phyloP scores from a whole-genome alignment of 1,139 yeast genomes.

The Blastobotrys buckinghamii region DNA sequence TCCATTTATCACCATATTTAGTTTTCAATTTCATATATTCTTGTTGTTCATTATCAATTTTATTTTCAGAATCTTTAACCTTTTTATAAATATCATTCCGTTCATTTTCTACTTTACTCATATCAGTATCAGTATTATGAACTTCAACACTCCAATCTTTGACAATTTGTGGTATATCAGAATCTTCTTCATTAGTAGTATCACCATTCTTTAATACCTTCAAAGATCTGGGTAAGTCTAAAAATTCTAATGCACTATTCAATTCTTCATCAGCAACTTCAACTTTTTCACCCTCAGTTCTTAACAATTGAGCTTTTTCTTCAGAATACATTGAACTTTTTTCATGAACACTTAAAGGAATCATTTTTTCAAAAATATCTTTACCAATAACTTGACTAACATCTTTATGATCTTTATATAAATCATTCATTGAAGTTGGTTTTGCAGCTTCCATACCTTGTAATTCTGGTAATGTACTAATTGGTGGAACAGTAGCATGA shows the following conservation, averaged over 20 bases:
- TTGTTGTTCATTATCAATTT: slow-evolving; percentile 35
- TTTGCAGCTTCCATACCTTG: slow-evolving; percentile 76
- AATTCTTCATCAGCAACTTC: slow-evolving; percentile 79
- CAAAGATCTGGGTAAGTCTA: slow-evolving; percentile 67
- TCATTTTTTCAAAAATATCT: slow-evolving; percentile 65
- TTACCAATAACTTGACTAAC: slow-evolving; percentile 44
- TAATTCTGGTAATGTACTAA: slow-evolving; percentile 50
- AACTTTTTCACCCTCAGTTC: slow-evolving; percentile 68
- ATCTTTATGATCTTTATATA: slow-evolving; percentile 43
- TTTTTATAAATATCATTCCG: slow-evolving; percentile 20
- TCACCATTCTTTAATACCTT: slow-evolving; percentile 42
- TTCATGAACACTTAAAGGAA: slow-evolving; percentile 85
- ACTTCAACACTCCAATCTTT: slow-evolving; percentile 34
- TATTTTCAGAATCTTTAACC: slow-evolving; percentile 40
- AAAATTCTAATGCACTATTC: slow-evolving; percentile 68
- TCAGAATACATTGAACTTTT: slow-evolving; percentile 83
- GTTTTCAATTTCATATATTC: slow-evolving; percentile 31
- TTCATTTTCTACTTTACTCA: slow-evolving; percentile 15
- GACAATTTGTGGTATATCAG: slow-evolving; percentile 26
- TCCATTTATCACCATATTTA: slow-evolving; percentile 36
- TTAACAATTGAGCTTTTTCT: slow-evolving; percentile 70
- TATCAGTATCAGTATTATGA: background rate
- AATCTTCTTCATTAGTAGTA: slow-evolving; percentile 11
- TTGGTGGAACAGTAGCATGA: slow-evolving; percentile 66
- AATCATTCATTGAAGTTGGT: slow-evolving; percentile 52